Conservation (phyloP, 306 rosid species). For the Ammopiptanthus mongolicus region DNA sequence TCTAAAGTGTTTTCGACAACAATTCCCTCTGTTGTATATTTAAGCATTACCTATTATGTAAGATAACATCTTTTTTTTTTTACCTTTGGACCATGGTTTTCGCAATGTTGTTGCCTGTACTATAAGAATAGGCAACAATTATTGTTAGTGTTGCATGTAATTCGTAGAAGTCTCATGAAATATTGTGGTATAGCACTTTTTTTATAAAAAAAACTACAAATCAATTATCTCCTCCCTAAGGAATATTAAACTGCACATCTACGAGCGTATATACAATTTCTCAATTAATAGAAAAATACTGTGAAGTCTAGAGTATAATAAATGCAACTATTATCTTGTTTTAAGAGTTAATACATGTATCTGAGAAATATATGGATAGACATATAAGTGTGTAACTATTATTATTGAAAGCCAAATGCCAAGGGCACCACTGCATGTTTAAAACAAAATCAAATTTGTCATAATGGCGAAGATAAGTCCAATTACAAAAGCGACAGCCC, state of each 20-base stretch:
- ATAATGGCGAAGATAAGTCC: slow-evolving; percentile 19
- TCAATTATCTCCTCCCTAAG: neutral
- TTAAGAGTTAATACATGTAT: neutral
- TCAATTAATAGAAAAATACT: neutral
- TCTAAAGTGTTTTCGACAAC: too few relatives aligned
- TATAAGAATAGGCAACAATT: too few relatives aligned
- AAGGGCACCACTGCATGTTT: neutral
- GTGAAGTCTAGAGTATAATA: neutral
- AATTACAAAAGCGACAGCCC: slow-evolving; percentile 11
- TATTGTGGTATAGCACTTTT: neutral
- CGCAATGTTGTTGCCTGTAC: too few relatives aligned
- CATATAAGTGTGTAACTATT: neutral
- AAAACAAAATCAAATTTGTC: slow-evolving; percentile 21
- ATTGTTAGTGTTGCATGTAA: neutral
- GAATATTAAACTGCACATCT: neutral
- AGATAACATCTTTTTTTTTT: too few relatives aligned
- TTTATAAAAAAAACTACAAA: neutral
- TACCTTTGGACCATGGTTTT: too few relatives aligned
- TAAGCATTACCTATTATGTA: too few relatives aligned
- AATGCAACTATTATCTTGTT: neutral
- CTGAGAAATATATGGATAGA: neutral
- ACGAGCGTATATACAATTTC: neutral
- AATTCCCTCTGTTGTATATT: too few relatives aligned
- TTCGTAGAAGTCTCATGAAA: neutral
- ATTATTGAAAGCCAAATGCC: neutral